Evolutionary conservation across 2,329 filamentous ascomycete genomes (phyloP), one percentile per base, ranked within the genome.

Genomic region (Fusarium humuli): DNA sequence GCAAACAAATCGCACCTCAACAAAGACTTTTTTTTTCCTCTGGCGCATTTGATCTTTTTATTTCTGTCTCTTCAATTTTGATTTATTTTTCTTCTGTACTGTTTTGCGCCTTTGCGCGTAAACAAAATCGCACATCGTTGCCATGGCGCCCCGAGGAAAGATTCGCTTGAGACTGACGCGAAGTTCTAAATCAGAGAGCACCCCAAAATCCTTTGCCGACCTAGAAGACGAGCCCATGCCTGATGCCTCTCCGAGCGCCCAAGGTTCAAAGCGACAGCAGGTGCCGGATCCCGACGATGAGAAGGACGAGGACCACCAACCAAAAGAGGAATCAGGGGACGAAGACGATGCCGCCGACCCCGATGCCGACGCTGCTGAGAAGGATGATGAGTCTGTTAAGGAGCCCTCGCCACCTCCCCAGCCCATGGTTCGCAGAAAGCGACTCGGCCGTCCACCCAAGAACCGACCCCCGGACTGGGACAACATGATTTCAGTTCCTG

Each of bases 381-480:
- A 79, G 23, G 80, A 80, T 10, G 81, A 75, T 20, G 83, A 82
- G 50, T 84, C 82, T 3, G 79, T 76, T 40, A 87, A 88, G 75
- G 84, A 87, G 13, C 84, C 86, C 2, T 83, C 85, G 1, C 86
- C 87, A 22, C 83, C 84, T 3, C 89, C 89, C 27, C 88, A 85
- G 49, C 86, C 87, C 25, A 86, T 91, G 47, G 86, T 94, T 64
- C 89, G 92, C 57, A 88, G 91, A 76, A 92, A 92, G 80, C 90
- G 94, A 55, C 86, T 94, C n/a, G 94, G 94, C 22, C 89, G 94
- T 14, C 94, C 94, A 5, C 93, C 94, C 1, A 97, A 96, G 85
- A 94, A 94, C 78, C 87, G 90, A 52, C 92, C 92, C 1, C 89
- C 93, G 6, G 93, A 94, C 77, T 95, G 92, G 89, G 91, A 94